Evolutionary conservation across 2,329 filamentous ascomycete species (phyloP).

Genomic region (Neofusicoccum umdonicola): DNA sequence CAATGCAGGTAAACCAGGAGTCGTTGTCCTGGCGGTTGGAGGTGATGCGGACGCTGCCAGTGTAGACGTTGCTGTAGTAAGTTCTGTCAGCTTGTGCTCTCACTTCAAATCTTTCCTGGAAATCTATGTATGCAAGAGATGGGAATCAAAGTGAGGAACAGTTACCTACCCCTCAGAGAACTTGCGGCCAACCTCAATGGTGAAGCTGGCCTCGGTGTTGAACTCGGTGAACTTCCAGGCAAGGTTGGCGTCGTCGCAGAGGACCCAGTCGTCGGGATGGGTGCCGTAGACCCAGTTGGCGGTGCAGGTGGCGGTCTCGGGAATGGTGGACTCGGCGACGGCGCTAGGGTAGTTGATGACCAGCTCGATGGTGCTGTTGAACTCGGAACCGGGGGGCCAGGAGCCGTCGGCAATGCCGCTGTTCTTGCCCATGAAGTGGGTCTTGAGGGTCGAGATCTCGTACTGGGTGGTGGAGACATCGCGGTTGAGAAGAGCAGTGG

Average conservation of each 20-base stretch:
- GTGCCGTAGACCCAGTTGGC: slow-evolving; percentile 14
- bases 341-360: slow-evolving; percentile 17
- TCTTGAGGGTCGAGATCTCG: slow-evolving; percentile 25
- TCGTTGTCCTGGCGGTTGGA: not conserved
- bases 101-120: too few species aligned
- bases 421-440: slow-evolving; percentile 29
- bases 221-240: slow-evolving; percentile 10
- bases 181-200: not conserved
- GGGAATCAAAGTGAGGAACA: not conserved
- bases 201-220: slow-evolving; percentile 10
- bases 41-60: slow-evolving; percentile 1
- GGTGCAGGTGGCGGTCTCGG: slow-evolving; percentile 18
- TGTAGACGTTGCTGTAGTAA: not conserved
- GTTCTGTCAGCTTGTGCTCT: too few species aligned
- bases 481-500: not conserved
- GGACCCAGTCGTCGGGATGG: not conserved
- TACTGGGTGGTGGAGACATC: slow-evolving; percentile 13
- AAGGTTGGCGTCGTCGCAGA: not conserved
- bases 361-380: slow-evolving; percentile 28
- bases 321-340: slow-evolving; percentile 7
- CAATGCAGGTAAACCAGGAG: slow-evolving; percentile 15
- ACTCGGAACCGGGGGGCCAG: slow-evolving; percentile 25
- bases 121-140: not conserved
- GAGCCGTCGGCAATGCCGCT: slow-evolving; percentile 25
- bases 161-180: not conserved